Percentiles rank a stretch among this genome's conserved stretches.
Conservation (phyloP, 1,284 basidiomycete species). For the Lentinula novae-zelandiae region DNA sequence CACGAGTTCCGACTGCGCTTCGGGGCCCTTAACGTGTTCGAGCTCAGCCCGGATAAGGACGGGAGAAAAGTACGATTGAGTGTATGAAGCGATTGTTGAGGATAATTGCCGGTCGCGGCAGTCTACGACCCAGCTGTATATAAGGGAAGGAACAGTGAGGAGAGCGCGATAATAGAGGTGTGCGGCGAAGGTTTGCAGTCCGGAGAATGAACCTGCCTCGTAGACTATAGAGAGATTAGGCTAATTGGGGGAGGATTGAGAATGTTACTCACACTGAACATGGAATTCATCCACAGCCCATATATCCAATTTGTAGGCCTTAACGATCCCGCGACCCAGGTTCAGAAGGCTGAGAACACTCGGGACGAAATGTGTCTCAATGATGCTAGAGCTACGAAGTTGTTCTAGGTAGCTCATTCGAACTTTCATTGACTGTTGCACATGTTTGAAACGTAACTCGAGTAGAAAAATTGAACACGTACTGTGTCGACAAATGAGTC, state of each 20-base stretch:
- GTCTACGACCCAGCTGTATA: constrained; percentile 83
- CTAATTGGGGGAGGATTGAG: constrained; percentile 4
- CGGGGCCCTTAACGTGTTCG: constrained; percentile 67
- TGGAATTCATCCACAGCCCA: constrained; percentile 89
- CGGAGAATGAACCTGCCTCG: constrained; percentile 50
- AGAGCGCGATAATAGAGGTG: constrained; percentile 89
- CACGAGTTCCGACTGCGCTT: constrained; percentile 59
- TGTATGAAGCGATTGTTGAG: constrained; percentile 73
- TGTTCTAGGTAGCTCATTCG: constrained; percentile 83
- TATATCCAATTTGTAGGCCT: constrained; percentile 70
- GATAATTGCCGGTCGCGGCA: constrained; percentile 90
- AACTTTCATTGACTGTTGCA: constrained; percentile 70
- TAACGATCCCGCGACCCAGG: constrained; percentile 55
- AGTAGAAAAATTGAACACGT: constrained; percentile 27
- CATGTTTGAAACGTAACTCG: neutral
- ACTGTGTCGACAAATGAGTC: constrained; percentile 88
- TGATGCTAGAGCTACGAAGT: constrained; percentile 66
- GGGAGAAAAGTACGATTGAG: constrained; percentile 87
- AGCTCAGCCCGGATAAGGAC: constrained; percentile 86
- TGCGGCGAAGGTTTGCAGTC: constrained; percentile 73
- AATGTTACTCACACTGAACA: constrained; percentile 61
- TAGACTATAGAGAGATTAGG: constrained; percentile 43
- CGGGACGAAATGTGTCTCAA: constrained; percentile 71
- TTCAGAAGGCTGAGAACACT: constrained; percentile 69
- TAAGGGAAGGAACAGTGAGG: constrained; percentile 76